Conservation (phyloP, 2,329 filamentous ascomycete genomes). For the Penicillium freii region DNA sequence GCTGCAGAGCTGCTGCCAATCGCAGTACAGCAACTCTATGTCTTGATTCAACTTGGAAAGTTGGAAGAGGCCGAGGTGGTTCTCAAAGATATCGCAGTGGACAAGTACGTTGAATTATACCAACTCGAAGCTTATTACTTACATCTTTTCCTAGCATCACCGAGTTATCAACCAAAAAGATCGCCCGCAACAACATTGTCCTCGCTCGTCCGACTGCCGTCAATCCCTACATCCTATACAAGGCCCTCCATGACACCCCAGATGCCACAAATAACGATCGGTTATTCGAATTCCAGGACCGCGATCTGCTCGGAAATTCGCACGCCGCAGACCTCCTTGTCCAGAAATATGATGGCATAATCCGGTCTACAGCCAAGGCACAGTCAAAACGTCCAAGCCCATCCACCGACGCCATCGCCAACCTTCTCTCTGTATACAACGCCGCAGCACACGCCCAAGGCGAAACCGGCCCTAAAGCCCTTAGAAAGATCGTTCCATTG, state of each 20-base stretch:
- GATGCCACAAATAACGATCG: slow-evolving; percentile 51
- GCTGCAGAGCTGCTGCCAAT: slow-evolving; percentile 60
- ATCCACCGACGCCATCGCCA: slow-evolving; percentile 52
- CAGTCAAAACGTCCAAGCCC: slow-evolving; percentile 50
- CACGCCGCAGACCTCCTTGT: slow-evolving; percentile 58
- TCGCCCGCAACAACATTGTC: slow-evolving; percentile 60
- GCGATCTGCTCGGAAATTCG: slow-evolving; percentile 53
- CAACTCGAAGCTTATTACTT: slow-evolving; percentile 2
- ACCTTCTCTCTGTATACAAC: slow-evolving; percentile 62
- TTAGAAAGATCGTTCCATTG: slow-evolving; percentile 67
- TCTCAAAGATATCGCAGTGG: slow-evolving; percentile 50
- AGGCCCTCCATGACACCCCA: slow-evolving; percentile 54
- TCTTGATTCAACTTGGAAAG: slow-evolving; percentile 55
- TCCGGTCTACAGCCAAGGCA: slow-evolving; percentile 52
- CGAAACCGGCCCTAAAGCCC: slow-evolving; percentile 62
- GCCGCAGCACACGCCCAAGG: slow-evolving; percentile 67
- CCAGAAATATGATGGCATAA: slow-evolving; percentile 61
- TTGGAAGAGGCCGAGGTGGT: slow-evolving; percentile 56
- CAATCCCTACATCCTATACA: slow-evolving; percentile 60
- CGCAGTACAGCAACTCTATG: slow-evolving; percentile 60
- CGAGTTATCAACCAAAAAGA: slow-evolving; percentile 57
- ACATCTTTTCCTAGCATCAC: slow-evolving; percentile 46
- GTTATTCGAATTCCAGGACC: slow-evolving; percentile 59
- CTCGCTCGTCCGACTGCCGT: slow-evolving; percentile 46
- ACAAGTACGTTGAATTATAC: slow-evolving; percentile 43